Conservation (phyloP, 2,329 filamentous ascomycete species). For the Penicillium palitans region DNA sequence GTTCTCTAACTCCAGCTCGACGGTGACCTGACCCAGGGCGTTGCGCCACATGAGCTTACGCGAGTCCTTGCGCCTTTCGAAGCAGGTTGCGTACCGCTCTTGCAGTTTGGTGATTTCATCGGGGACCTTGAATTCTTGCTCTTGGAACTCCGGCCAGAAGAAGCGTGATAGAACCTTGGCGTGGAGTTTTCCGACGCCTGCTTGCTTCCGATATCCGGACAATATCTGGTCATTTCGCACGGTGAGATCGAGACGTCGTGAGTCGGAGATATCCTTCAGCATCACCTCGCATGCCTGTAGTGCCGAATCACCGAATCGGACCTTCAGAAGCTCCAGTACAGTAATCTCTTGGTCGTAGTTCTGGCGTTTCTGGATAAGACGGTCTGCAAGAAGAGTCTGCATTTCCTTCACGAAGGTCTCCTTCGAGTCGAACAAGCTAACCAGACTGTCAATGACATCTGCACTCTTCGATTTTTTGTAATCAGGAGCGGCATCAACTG, state of each 20-base stretch:
- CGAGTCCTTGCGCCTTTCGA: slow-evolving; percentile 76
- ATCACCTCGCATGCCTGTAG: slow-evolving; percentile 96
- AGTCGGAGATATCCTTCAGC: slow-evolving; percentile 89
- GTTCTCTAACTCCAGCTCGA: slow-evolving; percentile 82
- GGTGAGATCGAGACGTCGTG: slow-evolving; percentile 67
- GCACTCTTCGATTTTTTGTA: slow-evolving; percentile 86
- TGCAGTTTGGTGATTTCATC: slow-evolving; percentile 57
- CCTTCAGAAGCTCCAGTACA: slow-evolving; percentile 82
- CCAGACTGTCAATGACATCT: slow-evolving; percentile 87
- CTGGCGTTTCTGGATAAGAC: slow-evolving; percentile 65
- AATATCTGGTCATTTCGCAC: slow-evolving; percentile 55
- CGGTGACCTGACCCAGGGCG: slow-evolving; percentile 73
- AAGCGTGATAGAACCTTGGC: slow-evolving; percentile 86
- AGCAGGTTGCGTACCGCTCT: slow-evolving; percentile 69
- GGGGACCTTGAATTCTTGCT: slow-evolving; percentile 50
- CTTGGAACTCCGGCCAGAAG: slow-evolving; percentile 83
- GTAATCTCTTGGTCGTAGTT: slow-evolving; percentile 77
- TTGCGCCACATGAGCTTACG: slow-evolving; percentile 89
- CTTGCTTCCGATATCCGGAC: not conserved
- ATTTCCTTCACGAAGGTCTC: slow-evolving; percentile 95
- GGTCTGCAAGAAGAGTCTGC: slow-evolving; percentile 82
- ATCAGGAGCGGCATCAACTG: slow-evolving; percentile 87
- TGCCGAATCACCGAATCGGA: slow-evolving; percentile 79
- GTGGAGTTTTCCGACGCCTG: slow-evolving; percentile 56
- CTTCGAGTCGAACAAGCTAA: slow-evolving; percentile 82